These are phyloP conservation scores for Lepiota venenata DNA, from an alignment of 768 basidiomycete species.

Conservation along the genomic window DNA sequence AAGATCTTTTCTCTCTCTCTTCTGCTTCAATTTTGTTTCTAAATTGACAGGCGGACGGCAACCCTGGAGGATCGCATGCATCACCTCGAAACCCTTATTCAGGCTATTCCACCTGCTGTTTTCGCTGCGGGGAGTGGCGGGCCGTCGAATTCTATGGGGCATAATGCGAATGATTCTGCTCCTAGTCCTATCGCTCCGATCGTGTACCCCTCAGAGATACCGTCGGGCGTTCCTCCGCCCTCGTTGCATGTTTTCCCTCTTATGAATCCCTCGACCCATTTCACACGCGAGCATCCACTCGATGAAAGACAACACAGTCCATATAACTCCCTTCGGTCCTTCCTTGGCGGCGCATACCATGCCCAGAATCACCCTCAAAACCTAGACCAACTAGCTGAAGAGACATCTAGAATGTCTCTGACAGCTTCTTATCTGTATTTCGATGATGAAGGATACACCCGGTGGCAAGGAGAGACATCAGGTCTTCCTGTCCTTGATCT, in stretches of 20 bases:
- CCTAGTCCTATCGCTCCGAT: slow-evolving; percentile 37
- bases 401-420: slow-evolving; percentile 59
- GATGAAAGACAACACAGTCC: slow-evolving; percentile 48
- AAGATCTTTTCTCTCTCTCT: not conserved
- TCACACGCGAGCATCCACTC: slow-evolving; percentile 44
- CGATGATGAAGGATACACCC: slow-evolving; percentile 82
- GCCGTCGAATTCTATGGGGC: slow-evolving; percentile 28
- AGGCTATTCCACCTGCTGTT: slow-evolving; percentile 79
- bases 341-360: slow-evolving; percentile 33
- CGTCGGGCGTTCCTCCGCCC: slow-evolving; percentile 70
- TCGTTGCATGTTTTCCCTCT: slow-evolving; percentile 76
- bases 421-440: slow-evolving; percentile 82
- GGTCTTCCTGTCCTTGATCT: slow-evolving; percentile 87
- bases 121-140: slow-evolving; percentile 57
- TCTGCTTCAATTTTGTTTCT: too few species aligned
- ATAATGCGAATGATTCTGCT: slow-evolving; percentile 20
- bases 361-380: slow-evolving; percentile 15
- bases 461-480: slow-evolving; percentile 93
- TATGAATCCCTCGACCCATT: slow-evolving; percentile 79
- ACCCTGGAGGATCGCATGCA: slow-evolving; percentile 89
- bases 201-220: slow-evolving; percentile 36
- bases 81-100: slow-evolving; percentile 80
- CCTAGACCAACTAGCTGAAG: slow-evolving; percentile 51
- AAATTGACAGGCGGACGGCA: slow-evolving; percentile 56
- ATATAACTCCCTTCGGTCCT: slow-evolving; percentile 33